Evolutionary conservation across 2,329 filamentous ascomycete genomes (phyloP), one percentile per base, ranked within the genome.

Genomic region (Fusarium sp.): DNA sequence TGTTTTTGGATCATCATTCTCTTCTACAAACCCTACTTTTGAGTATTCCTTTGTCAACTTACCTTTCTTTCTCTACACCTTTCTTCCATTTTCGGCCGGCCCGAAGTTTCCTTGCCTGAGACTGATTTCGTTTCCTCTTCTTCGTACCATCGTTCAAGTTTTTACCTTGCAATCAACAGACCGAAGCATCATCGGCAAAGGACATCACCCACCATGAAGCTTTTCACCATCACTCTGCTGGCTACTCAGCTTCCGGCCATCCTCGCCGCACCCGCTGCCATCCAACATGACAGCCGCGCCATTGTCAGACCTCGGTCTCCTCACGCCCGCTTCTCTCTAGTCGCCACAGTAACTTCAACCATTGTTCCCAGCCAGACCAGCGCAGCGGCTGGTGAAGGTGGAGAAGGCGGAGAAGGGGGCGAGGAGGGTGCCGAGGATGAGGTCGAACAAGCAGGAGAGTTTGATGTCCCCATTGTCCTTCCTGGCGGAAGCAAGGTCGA

Each of bases 401-500:
- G 38, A 40, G 67, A 37, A 15, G 72, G 35, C 7, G 40, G 10
- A 22, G 40, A 43, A 43, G 40, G 54, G 11, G 50, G 27, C 11
- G 50, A 56, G 7, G 78, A 71, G 20, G 70, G 73, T 2, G 71
- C 73, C 10, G 71, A 65, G 11, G 81, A 81, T 56, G 79, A 84
- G 69, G 45, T 82, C 22, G 81, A 81, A 33, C 77, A 79, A 27
- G 43, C 78, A 43, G 82, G 64, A 11, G 59, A 77, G 43, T 84
- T 84, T 47, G 79, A 71, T 30, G 68, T 71, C 6, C 71, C 76
- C 25, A 69, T 84, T 47, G 72, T 76, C 6, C 76, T 84, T 1
- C 67, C 70, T 5, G 82, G 81, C 17, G 80, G 80, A 80, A 83
- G 73, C 78, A 77, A 25, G 25, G 45, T 50, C 20, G 82, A 84